Evolutionary conservation across 1,284 basidiomycete genomes (phyloP), one percentile per base, ranked within the genome.

Genomic region (Trametes versicolor): DNA sequence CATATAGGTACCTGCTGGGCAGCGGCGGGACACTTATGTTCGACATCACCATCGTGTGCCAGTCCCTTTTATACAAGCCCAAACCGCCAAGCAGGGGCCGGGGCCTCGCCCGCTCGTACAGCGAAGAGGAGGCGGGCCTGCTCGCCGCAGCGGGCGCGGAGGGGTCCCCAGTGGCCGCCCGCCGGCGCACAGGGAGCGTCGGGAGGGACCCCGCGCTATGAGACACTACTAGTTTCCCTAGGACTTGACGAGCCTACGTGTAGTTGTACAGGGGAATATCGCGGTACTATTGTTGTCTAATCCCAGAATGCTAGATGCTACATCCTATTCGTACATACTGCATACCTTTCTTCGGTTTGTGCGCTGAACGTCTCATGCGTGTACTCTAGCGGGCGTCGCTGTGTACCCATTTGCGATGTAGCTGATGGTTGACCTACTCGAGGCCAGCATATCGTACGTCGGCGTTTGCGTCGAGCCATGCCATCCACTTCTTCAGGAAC

Each of bases 1-100:
- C 1, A n/a, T 23, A 21, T 51, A 94, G 94, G 62, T 97, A 95
- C 74, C 82, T 97, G 0, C 80, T 97, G 2, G 95, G 95, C 13
- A 95, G 93, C 62, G 94, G 86, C 41, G 96, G 96, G 2, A 97
- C 96, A 0, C 86, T 97, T 32, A 78, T 95, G 69, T 98, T 97
- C 76, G 96, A 98, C 75, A 80, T 97, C 54, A 92, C 92, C 4
- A 97, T 98, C 73, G 85, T 93, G 70, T 73, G 82, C 12, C 92
- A 93, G 74, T 83, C 83, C 12, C 77, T 83, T 65, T 71, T 89
- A 5, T 90, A 89, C 67, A 73, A 77, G 5, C 70, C 72, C 5
- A 75, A 75, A 51, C 41, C 61, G 15, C 63, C 63, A 53, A 19
- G 48, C 7, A 72, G 72, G 3, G 73, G 73, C 1, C 67, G 74